Conservation (phyloP, 257 asterid species). For the Lycium barbarum region DNA sequence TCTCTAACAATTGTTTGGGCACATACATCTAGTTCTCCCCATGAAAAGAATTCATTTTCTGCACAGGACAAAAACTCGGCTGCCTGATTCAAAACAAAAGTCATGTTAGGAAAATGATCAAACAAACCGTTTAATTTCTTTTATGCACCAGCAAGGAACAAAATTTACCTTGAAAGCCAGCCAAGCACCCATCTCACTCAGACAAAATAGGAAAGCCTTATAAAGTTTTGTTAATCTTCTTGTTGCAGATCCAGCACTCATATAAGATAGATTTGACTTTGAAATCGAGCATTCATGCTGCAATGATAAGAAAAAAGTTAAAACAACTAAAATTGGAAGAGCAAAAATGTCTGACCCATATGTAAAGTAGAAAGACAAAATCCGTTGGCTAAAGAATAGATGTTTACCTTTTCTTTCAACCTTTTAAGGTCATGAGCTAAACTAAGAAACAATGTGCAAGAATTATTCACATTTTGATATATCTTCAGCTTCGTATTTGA, state of each 20-base stretch:
- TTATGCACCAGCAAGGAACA: neutral
- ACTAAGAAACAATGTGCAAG: conserved; percentile 31
- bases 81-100: conserved; percentile 53
- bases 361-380: neutral
- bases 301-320: conserved; percentile 26
- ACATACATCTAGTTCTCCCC: conserved; percentile 54
- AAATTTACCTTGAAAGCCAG: conserved; percentile 70
- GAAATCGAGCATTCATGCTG: conserved; percentile 54
- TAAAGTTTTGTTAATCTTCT: conserved; percentile 49
- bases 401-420: conserved; percentile 52
- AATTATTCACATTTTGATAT: conserved; percentile 46
- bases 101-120: conserved; percentile 3
- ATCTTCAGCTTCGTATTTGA: conserved; percentile 61
- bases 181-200: conserved; percentile 78
- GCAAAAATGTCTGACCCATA: neutral
- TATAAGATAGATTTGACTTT: conserved; percentile 37
- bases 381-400: neutral
- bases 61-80: conserved; percentile 60
- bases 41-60: conserved; percentile 43
- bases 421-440: conserved; percentile 39
- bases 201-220: conserved; percentile 57
- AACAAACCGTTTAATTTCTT: neutral
- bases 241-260: conserved; percentile 48
- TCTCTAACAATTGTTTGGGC: conserved; percentile 48
- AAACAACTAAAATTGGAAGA: conserved; percentile 32